Conservation (phyloP, 768 basidiomycete genomes). For the Termitomyces bulborhizus region DNA sequence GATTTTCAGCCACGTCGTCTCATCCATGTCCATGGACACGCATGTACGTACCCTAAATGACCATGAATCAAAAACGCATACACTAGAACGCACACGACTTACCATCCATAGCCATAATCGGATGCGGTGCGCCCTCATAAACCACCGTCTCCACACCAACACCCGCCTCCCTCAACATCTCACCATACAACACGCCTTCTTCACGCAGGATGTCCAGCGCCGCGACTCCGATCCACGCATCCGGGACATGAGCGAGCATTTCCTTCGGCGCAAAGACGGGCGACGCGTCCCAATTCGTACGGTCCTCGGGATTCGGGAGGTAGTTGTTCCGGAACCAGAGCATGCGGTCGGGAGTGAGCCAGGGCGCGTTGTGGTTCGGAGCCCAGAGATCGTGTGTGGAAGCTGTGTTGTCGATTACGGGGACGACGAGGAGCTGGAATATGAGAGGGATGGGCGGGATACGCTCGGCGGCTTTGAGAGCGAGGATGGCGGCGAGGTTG, state of each 20-base stretch:
- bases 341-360: constrained; percentile 61
- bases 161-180: constrained; percentile 47
- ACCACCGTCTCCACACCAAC: constrained; percentile 47
- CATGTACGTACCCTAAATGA: not conserved
- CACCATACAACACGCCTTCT: constrained; percentile 60
- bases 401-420: constrained; percentile 69
- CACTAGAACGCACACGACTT: constrained; percentile 11
- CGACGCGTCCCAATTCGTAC: constrained; percentile 62
- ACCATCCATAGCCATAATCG: constrained; percentile 73
- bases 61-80: not conserved
- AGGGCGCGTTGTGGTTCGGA: constrained; percentile 50
- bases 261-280: constrained; percentile 63
- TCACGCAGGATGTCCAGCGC: constrained; percentile 64
- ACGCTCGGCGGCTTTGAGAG: constrained; percentile 52
- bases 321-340: constrained; percentile 70
- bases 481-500: constrained; percentile 60
- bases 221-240: constrained; percentile 56
- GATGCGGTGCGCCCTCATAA: constrained; percentile 65
- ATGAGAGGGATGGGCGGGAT: constrained; percentile 45
- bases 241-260: constrained; percentile 43
- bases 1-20: not conserved
- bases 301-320: constrained; percentile 54
- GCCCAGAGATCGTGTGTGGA: constrained; percentile 44
- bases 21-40: no score
- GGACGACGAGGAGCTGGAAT: constrained; percentile 64